A percentile compares a stretch with the other conserved stretches of the same genome.
phyloP scores from a whole-genome alignment of 1,284 basidiomycete species.

The Ustilago tritici region DNA sequence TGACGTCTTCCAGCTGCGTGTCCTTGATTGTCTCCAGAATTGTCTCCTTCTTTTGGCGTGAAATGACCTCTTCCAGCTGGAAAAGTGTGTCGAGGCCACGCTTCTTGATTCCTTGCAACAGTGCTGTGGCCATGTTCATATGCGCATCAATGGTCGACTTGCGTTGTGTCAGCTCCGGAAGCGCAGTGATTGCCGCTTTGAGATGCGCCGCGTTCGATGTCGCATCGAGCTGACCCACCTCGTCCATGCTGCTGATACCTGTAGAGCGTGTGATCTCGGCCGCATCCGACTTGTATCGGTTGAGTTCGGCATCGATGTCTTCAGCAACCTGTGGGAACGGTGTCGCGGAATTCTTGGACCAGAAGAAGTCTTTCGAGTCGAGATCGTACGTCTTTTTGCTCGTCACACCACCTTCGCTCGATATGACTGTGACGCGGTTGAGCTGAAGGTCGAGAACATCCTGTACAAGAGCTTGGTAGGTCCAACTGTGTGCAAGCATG shows the following conservation, averaged over 20 bases:
- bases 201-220: slow-evolving; percentile 93
- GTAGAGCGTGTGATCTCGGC: slow-evolving; percentile 96
- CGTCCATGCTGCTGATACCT: slow-evolving; percentile 93
- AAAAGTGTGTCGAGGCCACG: slow-evolving; percentile 95
- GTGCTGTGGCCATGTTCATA: slow-evolving; percentile 98
- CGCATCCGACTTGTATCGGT: slow-evolving; percentile 93
- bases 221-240: slow-evolving; percentile 79
- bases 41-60: slow-evolving; percentile 73
- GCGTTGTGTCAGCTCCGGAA: slow-evolving; percentile 96
- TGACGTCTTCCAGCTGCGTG: slow-evolving; percentile 49
- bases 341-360: slow-evolving; percentile 93
- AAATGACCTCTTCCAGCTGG: slow-evolving; percentile 90
- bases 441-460: slow-evolving; percentile 98
- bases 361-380: slow-evolving; percentile 98
- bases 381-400: slow-evolving; percentile 79
- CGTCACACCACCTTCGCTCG: slow-evolving; percentile 35
- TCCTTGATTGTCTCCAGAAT: slow-evolving; percentile 82
- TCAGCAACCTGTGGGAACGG: slow-evolving; percentile 99
- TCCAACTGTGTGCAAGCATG: slow-evolving; percentile 97
- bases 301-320: slow-evolving; percentile 93
- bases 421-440: slow-evolving; percentile 86
- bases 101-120: slow-evolving; percentile 95
- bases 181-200: slow-evolving; percentile 95
- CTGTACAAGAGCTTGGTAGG: slow-evolving; percentile 97
- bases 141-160: slow-evolving; percentile 97